phyloP scores from a whole-genome alignment of 2,329 filamentous ascomycete genomes.

The Colletotrichum theobromicola region DNA sequence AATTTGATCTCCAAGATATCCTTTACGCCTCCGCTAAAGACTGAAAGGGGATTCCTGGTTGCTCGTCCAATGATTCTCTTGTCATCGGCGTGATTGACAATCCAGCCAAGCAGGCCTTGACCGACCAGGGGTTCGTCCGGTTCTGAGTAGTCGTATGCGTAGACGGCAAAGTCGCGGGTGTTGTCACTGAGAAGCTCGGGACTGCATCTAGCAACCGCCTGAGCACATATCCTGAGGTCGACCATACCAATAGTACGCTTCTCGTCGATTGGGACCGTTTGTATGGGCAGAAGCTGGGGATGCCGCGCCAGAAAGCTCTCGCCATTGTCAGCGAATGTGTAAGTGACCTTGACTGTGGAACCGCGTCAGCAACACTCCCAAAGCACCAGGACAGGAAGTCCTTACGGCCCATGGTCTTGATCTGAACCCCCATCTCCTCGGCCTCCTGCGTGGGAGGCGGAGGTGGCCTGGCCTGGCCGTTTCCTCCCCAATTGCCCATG shows the following conservation, averaged over 20 bases:
- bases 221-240: slow-evolving; percentile 84
- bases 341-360: slow-evolving; percentile 86
- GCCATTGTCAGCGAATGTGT: slow-evolving; percentile 90
- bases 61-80: slow-evolving; percentile 89
- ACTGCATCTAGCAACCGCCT: slow-evolving; percentile 78
- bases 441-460: slow-evolving; percentile 28
- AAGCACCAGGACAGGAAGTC: slow-evolving; percentile 22
- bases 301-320: slow-evolving; percentile 89
- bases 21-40: slow-evolving; percentile 82
- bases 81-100: slow-evolving; percentile 48
- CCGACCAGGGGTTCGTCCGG: slow-evolving; percentile 91
- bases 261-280: slow-evolving; percentile 82
- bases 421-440: slow-evolving; percentile 58
- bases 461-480: slow-evolving; percentile 24
- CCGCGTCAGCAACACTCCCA: not conserved
- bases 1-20: slow-evolving; percentile 95
- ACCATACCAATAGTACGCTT: slow-evolving; percentile 83
- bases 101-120: slow-evolving; percentile 92
- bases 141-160: slow-evolving; percentile 96
- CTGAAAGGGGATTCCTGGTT: slow-evolving; percentile 81
- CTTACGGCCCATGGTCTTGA: slow-evolving; percentile 73
- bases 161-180: slow-evolving; percentile 90
- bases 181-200: slow-evolving; percentile 80
- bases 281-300: slow-evolving; percentile 79
- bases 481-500: slow-evolving; percentile 35